Base-by-base conservation (phyloP, 768 basidiomycete genomes). In the Pleurotus cornucopiae region DNA sequence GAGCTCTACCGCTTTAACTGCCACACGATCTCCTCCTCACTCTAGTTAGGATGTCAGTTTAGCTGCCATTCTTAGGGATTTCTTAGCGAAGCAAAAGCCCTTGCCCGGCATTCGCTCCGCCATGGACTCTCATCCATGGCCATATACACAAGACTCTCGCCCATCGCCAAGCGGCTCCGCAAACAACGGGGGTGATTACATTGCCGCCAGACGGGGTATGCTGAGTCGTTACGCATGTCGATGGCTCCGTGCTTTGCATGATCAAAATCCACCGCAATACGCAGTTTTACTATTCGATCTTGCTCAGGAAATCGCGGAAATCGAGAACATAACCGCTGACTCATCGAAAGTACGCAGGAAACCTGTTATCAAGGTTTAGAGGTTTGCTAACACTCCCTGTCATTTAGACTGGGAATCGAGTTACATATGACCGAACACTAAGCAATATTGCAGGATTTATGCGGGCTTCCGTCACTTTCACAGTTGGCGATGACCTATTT, bases 181-280 rank as follows among this genome's bases (percentile, higher is more conserved):
- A 5, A 79, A 78, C 54, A 87, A 83, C 64, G 87, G 89, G 0
- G 82, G 86, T 16, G 84, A 88, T 59, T 93, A 91, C 65, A 73
- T 89, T 45, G 78, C 81, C 13, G 74, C 79, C 21, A 74, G 90
- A 39, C 75, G 80, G 39, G 68, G 73, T 2, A 68, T 93, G 18
- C 67, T 84, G 49, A 62, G 67, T 16, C 76, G 73, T 60, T 90
- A 88, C 64, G 85, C 77, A 12, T 65, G 74, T 14, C 80, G 78
- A 18, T 94, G 91, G 91, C 71, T 93, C 44, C 70, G 77, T 25
- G 83, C 86, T 38, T 68, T 92, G 21, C 86, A 90, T 66, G 75
- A 85, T 48, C 80, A 81, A 53, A 83, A 88, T 62, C 61, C 78
- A 16, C 67, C 66, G 1, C 64, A 74, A 6, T 93, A 89, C 64